Conservation (phyloP, 2,329 filamentous ascomycete genomes). For the Cryphonectria naterciae region DNA sequence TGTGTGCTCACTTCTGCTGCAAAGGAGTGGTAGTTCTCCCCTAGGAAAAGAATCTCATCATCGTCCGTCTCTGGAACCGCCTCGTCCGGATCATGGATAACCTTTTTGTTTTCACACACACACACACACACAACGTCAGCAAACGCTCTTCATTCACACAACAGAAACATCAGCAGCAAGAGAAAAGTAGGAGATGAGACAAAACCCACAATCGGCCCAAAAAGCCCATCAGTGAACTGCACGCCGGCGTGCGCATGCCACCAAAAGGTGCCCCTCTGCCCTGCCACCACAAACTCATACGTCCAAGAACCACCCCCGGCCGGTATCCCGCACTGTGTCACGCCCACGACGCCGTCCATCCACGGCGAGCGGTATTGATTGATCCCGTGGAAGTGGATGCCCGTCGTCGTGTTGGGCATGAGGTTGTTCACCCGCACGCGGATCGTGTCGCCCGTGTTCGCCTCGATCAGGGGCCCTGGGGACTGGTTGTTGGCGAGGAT, state of each 20-base stretch:
- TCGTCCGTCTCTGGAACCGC: conserved; percentile 37
- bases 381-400: conserved; percentile 72
- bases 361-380: conserved; percentile 65
- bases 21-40: conserved; percentile 45
- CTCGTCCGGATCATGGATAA: conserved; percentile 43
- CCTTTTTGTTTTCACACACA: conserved; percentile 29
- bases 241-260: conserved; percentile 67
- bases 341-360: conserved; percentile 68
- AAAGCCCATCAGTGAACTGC: conserved; percentile 68
- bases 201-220: conserved; percentile 58
- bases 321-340: conserved; percentile 64
- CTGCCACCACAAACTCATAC: conserved; percentile 61
- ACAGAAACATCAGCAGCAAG: not conserved
- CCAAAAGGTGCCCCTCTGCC: conserved; percentile 45
- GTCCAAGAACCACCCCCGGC: conserved; percentile 56
- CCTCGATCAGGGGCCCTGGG: conserved; percentile 50
- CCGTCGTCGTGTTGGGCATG: conserved; percentile 47
- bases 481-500: conserved; percentile 46
- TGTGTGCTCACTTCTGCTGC: conserved; percentile 37
- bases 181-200: not conserved
- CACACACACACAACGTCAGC: not conserved
- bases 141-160: not conserved
- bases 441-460: conserved; percentile 48
- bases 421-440: conserved; percentile 46
- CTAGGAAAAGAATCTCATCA: conserved; percentile 44